These are phyloP conservation scores for Botrytis tulipae DNA, from an alignment of 2,329 filamentous ascomycete genomes.

Conservation along the genomic window DNA sequence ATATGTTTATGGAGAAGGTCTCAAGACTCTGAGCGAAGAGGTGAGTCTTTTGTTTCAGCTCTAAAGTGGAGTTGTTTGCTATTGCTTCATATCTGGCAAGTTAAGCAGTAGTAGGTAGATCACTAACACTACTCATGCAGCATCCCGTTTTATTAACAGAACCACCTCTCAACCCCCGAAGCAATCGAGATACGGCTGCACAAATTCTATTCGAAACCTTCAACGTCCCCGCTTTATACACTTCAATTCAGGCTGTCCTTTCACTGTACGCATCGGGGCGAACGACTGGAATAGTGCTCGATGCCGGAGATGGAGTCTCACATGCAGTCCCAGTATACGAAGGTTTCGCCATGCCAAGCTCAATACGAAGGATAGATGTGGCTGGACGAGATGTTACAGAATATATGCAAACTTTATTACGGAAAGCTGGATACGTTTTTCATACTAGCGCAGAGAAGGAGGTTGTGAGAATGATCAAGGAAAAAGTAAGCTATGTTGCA, in stretches of 20 bases:
- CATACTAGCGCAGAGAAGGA: slow-evolving; percentile 99
- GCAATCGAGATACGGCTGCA: slow-evolving; percentile 92
- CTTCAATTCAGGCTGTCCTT: slow-evolving; percentile 93
- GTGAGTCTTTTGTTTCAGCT: slow-evolving; percentile 46
- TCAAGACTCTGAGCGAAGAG: slow-evolving; percentile 97
- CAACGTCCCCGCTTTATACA: slow-evolving; percentile 95
- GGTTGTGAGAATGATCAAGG: slow-evolving; percentile 96
- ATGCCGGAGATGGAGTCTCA: slow-evolving; percentile 93
- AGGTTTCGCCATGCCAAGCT: slow-evolving; percentile 93
- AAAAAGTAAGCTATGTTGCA: slow-evolving; percentile 89
- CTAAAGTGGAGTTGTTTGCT: neutral
- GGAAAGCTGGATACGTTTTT: slow-evolving; percentile 91
- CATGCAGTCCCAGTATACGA: slow-evolving; percentile 98
- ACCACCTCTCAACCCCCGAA: slow-evolving; percentile 89
- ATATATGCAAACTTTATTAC: slow-evolving; percentile 83
- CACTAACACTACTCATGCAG: slow-evolving; percentile 43
- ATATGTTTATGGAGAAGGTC: slow-evolving; percentile 90
- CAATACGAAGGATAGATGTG: slow-evolving; percentile 93
- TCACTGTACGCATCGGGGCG: slow-evolving; percentile 94
- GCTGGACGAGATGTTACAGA: slow-evolving; percentile 96
- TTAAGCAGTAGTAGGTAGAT: neutral
- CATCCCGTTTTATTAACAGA: slow-evolving; percentile 96
- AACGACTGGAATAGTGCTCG: slow-evolving; percentile 92
- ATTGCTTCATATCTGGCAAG: slow-evolving; percentile 6
- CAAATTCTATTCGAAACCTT: slow-evolving; percentile 99